phyloP scores from a whole-genome alignment of 495 filamentous ascomycete genomes.

The Achaetomiella virescens region DNA sequence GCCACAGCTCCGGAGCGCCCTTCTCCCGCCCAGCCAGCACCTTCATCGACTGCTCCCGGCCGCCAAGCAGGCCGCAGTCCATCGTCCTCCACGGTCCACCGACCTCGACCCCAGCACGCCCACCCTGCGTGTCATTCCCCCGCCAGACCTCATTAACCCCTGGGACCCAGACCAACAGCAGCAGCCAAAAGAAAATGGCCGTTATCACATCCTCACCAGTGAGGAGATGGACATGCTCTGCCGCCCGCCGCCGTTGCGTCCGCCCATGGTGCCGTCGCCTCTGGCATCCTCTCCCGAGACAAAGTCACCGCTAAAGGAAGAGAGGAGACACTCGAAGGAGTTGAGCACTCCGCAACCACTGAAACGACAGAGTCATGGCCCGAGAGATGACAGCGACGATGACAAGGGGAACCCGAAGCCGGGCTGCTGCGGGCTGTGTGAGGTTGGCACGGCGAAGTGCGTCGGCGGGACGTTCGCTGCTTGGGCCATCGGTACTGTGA shows the following conservation, averaged over 20 bases:
- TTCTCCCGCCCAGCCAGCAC: conserved; percentile 7
- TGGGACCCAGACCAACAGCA: no score
- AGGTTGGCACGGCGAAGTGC: background rate
- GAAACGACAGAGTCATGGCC: background rate
- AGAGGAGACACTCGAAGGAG: no score
- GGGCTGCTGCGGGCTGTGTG: background rate
- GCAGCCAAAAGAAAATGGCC: background rate
- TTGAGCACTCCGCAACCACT: background rate
- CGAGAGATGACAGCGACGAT: background rate
- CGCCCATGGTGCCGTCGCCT: background rate
- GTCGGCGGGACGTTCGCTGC: conserved; percentile 2
- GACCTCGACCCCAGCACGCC: background rate
- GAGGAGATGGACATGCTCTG: conserved; percentile 11
- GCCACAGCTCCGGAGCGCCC: background rate
- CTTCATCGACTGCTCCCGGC: background rate
- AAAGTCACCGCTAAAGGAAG: no score
- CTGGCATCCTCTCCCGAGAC: background rate
- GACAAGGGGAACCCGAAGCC: background rate
- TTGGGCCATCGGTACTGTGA: conserved; percentile 2
- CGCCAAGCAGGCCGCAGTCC: conserved; percentile 1
- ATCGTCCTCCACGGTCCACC: background rate
- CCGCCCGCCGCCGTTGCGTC: background rate
- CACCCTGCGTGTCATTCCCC: background rate
- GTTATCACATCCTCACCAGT: conserved; percentile 6
- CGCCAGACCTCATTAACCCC: background rate